Base-by-base conservation (phyloP, 352 stramenopile species). In the Globisporangium emineosum region DNA sequence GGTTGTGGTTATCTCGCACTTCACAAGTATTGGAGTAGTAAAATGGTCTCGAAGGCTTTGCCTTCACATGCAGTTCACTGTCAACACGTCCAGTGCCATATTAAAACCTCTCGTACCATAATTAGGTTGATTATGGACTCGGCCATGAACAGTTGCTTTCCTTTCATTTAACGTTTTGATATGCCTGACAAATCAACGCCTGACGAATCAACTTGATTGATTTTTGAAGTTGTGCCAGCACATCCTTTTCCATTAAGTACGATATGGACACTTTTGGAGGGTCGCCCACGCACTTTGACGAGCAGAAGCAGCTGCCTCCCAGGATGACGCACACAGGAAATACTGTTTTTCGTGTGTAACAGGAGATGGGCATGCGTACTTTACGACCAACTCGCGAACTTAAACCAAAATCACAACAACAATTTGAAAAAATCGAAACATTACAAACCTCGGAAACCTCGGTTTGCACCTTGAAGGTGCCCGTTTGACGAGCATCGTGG, bases 211-310 rank as follows among this genome's bases (percentile, higher is more conserved):
- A 45, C 37, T 45, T 45, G 37, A 45, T 45, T 45, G 37, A 45
- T 45, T 45, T 42, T 45, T 45, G 37, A 45, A 45, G 37, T 45
- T 54, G 47, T 53, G 47, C 23, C 23, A 53, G 23, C 49, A 35
- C 23, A 55, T 55, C 23, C 49, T 32, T 33, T 35, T n/a, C 2
- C 29, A 29, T 25, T 42, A 57, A 40, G 51, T 57, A 5, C 27
- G 29, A 42, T n/a, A 4, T 57, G 51, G 51, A 57, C 51, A 27
- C 29, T 42, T 19, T n/a, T 0, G 19, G 29, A n/a, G 1, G 25
- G 29, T 12, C 19, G 29, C 17, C 5, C 29, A 19, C 51, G 29
- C 32, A 57, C 51, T 33, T 57, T 42, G 25, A 42, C 51, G 51
- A 42, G 35, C 51, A 57, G 40, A 47, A 47, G 40, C 40, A 47